These are phyloP conservation scores for Mycena latifolia DNA, from an alignment of 768 basidiomycete species.

Conservation along the genomic window DNA sequence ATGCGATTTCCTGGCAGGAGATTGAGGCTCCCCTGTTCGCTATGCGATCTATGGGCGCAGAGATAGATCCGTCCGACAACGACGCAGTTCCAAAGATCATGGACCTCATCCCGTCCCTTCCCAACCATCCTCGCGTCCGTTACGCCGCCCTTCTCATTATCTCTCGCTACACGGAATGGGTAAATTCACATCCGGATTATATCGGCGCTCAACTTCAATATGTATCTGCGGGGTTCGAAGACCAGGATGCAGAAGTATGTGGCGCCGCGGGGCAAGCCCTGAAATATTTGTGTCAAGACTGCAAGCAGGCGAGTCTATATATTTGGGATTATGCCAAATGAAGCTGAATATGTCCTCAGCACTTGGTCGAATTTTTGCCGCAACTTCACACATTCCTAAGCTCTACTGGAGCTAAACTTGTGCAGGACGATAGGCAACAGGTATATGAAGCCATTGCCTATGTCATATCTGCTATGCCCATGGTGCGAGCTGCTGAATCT, in stretches of 20 bases:
- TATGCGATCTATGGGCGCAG: conserved; percentile 97
- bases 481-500: conserved; percentile 88
- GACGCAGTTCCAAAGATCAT: conserved; percentile 95
- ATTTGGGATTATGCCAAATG: not conserved
- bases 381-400: conserved; percentile 91
- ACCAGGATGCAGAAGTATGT: conserved; percentile 82
- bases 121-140: conserved; percentile 90
- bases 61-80: conserved; percentile 86
- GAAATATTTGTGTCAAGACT: conserved; percentile 97
- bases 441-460: conserved; percentile 97
- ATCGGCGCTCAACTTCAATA: conserved; percentile 90
- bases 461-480: conserved; percentile 95
- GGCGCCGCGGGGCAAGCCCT: conserved; percentile 97
- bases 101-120: conserved; percentile 92
- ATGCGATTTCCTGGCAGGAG: conserved; percentile 89
- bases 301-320: conserved; percentile 77
- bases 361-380: conserved; percentile 92
- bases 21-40: conserved; percentile 98
- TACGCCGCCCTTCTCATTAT: conserved; percentile 97
- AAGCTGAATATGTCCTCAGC: conserved; percentile 57
- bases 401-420: conserved; percentile 81
- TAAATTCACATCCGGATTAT: conserved; percentile 88
- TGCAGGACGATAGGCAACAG: conserved; percentile 89
- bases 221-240: conserved; percentile 92
- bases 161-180: conserved; percentile 97